Percentiles rank a stretch among this genome's conserved stretches.
phyloP scores from a whole-genome alignment of 164 flowering plant genomes.

The Sedum album region DNA sequence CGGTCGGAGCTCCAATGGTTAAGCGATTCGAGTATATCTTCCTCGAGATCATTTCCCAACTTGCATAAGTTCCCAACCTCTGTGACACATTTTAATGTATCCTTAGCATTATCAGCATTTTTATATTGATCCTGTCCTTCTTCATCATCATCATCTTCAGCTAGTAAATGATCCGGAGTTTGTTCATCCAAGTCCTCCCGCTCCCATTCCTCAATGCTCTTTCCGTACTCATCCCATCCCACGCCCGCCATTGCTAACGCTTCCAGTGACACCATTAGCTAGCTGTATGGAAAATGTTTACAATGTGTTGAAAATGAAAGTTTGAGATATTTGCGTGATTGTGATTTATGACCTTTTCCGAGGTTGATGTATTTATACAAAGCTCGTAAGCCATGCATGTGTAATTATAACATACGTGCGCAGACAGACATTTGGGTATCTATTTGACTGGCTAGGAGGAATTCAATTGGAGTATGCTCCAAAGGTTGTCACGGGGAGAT shows the following conservation, averaged over 20 bases:
- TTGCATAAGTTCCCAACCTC: not conserved
- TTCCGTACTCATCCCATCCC: constrained; percentile 12
- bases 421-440: no score
- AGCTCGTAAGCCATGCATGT: no score
- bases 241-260: constrained; percentile 35
- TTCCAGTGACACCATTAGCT: constrained; percentile 22
- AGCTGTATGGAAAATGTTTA: not conserved
- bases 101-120: not conserved
- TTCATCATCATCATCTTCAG: constrained; percentile 12
- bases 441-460: not conserved
- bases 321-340: not conserved
- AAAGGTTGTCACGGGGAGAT: not conserved
- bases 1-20: not conserved
- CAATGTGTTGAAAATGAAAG: not conserved
- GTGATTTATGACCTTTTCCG: not conserved
- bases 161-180: constrained; percentile 18
- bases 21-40: not conserved
- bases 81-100: not conserved
- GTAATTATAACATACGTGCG: not conserved
- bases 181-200: constrained; percentile 6
- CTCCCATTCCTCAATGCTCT: constrained; percentile 22
- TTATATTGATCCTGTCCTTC: not conserved
- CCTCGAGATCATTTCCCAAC: not conserved
- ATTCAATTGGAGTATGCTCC: not conserved
- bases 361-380: not conserved